Conservation (phyloP, 345 rosid genomes). For the Eucalyptus sp. region DNA sequence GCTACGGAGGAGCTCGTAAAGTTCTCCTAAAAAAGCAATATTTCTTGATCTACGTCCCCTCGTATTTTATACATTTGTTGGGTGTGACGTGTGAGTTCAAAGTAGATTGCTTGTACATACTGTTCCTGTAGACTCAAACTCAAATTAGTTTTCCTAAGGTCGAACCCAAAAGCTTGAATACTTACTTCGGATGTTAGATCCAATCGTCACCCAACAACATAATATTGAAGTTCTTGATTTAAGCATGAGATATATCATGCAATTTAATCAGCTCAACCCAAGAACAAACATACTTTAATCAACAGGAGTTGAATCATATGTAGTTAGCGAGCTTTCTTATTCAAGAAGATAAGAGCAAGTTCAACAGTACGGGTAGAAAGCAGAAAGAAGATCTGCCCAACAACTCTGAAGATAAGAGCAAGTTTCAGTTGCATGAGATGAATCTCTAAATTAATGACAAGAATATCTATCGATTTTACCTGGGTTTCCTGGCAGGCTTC, state of each 20-base stretch:
- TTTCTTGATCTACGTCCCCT: background rate
- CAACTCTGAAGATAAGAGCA: background rate
- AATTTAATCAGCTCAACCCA: background rate
- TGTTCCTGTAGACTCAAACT: background rate
- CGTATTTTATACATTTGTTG: background rate
- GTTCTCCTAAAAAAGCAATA: background rate
- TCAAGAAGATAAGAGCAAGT: background rate
- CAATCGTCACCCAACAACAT: background rate
- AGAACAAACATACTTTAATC: background rate
- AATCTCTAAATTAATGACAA: background rate
- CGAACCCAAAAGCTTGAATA: background rate
- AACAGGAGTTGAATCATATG: background rate
- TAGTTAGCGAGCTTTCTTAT: background rate
- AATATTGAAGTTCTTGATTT: background rate
- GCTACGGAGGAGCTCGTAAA: background rate
- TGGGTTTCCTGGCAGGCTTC: slow-evolving; percentile 3
- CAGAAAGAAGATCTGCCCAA: background rate
- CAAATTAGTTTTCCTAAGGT: background rate
- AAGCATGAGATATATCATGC: background rate
- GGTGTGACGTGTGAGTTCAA: background rate
- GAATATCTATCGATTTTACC: background rate
- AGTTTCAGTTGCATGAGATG: background rate
- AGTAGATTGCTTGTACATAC: background rate
- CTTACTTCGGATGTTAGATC: background rate
- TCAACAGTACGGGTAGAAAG: background rate